Evolutionary conservation across 805 yeast species (phyloP).

Genomic region (Suhomyces tanzawaensis): DNA sequence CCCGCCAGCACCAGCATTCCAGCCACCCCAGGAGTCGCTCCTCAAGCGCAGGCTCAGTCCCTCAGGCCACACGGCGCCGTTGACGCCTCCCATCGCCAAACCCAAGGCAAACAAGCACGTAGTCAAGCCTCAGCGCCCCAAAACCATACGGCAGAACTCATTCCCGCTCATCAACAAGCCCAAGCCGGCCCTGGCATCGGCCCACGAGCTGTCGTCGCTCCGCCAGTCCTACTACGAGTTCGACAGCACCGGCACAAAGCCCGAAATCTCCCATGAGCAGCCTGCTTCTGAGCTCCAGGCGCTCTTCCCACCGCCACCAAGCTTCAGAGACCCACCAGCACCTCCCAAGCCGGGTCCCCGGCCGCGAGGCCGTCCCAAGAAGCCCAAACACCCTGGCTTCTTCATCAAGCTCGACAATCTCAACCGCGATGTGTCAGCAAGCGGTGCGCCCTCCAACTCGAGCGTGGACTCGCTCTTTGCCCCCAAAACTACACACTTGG

Average conservation of each 20-base stretch:
- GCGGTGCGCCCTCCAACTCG: conserved; percentile 3
- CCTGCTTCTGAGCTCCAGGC: not conserved
- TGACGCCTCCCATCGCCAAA: conserved; percentile 6
- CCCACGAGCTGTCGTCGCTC: conserved; percentile 2
- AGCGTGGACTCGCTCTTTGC: conserved; percentile 8
- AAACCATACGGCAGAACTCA: conserved; percentile 15
- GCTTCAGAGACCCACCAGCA: not conserved
- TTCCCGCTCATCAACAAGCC: conserved; percentile 9
- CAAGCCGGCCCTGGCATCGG: conserved; percentile 1
- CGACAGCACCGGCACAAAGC: not conserved
- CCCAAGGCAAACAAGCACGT: conserved; percentile 5
- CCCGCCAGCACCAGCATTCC: not conserved
- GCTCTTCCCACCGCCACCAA: not conserved
- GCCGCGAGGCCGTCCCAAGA: conserved; percentile 6
- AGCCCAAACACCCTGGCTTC: conserved; percentile 9
- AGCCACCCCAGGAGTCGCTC: conserved; percentile 1
- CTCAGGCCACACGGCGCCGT: not conserved
- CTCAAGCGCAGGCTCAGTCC: conserved; percentile 2
- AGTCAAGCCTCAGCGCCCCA: conserved; percentile 8
- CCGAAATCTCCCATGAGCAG: not conserved
- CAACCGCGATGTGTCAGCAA: conserved; percentile 4
- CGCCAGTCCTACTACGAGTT: conserved; percentile 3
- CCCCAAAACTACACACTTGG: conserved; percentile 7
- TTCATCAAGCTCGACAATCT: conserved; percentile 14
- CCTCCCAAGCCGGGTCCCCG: conserved; percentile 1